phyloP scores from a whole-genome alignment of 139 green algal species.

The Ulvella scutata region DNA sequence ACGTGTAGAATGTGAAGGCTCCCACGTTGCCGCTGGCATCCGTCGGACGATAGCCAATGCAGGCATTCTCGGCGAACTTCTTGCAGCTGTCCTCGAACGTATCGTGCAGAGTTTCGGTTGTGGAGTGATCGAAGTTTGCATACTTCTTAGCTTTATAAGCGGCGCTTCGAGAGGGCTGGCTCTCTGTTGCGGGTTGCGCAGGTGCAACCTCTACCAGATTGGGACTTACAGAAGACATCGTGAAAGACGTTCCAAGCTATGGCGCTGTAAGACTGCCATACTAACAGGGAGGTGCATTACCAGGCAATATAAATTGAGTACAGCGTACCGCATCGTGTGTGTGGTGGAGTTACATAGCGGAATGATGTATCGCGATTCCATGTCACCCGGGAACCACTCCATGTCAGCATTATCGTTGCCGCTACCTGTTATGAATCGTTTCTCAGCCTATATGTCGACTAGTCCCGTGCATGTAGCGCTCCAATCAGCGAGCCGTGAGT shows the following conservation, averaged over 20 bases:
- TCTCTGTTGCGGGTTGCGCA: background rate
- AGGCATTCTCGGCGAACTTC: constrained; percentile 17
- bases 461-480: too few species aligned
- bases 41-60: constrained; percentile 25
- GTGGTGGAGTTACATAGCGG: too few species aligned
- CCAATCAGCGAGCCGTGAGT: too few species aligned
- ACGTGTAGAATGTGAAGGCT: constrained; percentile 32
- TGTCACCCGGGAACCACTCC: too few species aligned
- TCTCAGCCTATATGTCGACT: too few species aligned
- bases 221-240: background rate
- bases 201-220: background rate
- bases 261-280: too few species aligned
- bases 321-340: too few species aligned
- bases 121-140: background rate
- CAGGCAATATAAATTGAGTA: too few species aligned
- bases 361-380: too few species aligned
- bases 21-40: constrained; percentile 16
- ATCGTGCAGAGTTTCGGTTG: constrained; percentile 46
- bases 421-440: too few species aligned
- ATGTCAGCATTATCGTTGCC: too few species aligned
- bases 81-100: constrained; percentile 39
- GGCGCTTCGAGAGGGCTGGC: background rate
- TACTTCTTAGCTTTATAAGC: background rate
- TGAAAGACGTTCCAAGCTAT: background rate
- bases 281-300: too few species aligned